phyloP scores from a whole-genome alignment of 441 rosid genomes.

The Brassica balearica region DNA sequence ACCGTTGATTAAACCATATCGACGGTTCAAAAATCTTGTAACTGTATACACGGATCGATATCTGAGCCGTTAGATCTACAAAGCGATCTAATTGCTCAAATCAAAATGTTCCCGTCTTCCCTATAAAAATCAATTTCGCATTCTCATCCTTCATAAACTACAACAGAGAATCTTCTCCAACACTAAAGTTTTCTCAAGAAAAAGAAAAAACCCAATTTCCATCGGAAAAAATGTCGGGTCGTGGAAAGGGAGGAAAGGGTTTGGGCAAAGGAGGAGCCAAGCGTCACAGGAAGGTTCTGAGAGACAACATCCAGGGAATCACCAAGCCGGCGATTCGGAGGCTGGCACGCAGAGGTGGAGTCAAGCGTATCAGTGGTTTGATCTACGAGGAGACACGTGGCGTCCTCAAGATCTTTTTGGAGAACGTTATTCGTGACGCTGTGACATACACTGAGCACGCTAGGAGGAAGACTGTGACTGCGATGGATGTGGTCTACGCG shows the following conservation, averaged over 20 bases:
- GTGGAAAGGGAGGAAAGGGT: slow-evolving; percentile 64
- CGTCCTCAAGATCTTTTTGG: slow-evolving; percentile 58
- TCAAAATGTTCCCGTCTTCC: background rate
- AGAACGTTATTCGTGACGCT: slow-evolving; percentile 58
- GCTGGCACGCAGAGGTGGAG: slow-evolving; percentile 62
- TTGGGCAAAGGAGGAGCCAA: slow-evolving; percentile 62
- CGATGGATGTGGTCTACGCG: slow-evolving; percentile 61
- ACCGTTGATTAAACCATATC: slow-evolving; percentile 31
- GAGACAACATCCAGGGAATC: slow-evolving; percentile 59
- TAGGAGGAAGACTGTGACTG: slow-evolving; percentile 58
- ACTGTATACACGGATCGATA: slow-evolving; percentile 16
- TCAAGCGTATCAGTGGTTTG: slow-evolving; percentile 58
- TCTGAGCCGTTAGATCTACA: slow-evolving; percentile 38
- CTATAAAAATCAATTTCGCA: background rate
- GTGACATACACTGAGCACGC: slow-evolving; percentile 60
- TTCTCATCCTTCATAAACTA: background rate
- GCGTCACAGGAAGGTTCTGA: slow-evolving; percentile 59
- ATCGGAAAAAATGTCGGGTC: slow-evolving; percentile 48
- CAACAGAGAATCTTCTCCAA: background rate
- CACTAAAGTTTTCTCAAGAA: no score
- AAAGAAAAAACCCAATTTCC: background rate
- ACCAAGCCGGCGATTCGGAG: slow-evolving; percentile 60
- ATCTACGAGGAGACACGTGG: slow-evolving; percentile 63
- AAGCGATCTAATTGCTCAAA: background rate
- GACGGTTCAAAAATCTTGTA: background rate